Percentiles rank a stretch among this genome's conserved stretches.
Evolutionary conservation across 345 rosid genomes (phyloP).

Genomic region (Linum lewisii): DNA sequence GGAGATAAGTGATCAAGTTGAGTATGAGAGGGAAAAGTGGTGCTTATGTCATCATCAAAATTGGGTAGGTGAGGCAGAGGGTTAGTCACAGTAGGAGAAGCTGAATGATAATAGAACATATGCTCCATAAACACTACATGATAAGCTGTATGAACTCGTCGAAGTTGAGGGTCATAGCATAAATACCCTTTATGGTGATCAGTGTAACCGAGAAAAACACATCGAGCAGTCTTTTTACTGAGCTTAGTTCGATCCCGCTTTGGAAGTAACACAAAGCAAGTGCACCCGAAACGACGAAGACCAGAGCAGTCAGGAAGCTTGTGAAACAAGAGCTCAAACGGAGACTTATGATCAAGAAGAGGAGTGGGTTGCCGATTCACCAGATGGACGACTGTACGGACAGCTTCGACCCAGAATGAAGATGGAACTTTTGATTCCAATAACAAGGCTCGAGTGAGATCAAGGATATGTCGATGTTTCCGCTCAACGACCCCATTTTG

Average conservation of each 20-base stretch:
- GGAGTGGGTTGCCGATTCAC: not conserved
- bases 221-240: not conserved
- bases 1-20: too few species aligned
- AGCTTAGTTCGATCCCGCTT: not conserved
- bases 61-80: too few species aligned
- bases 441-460: constrained; percentile 7
- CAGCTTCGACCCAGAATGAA: constrained; percentile 5
- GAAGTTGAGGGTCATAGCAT: not conserved
- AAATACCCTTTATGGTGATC: not conserved
- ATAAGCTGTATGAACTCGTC: not conserved
- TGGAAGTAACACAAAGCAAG: constrained; percentile 8
- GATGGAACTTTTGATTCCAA: constrained; percentile 4
- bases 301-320: not conserved
- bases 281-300: constrained; percentile 5
- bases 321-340: not conserved
- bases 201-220: constrained; percentile 11
- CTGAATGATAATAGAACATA: too few species aligned
- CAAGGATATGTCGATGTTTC: constrained; percentile 8
- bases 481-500: not conserved
- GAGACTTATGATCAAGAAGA: not conserved
- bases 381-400: constrained; percentile 5
- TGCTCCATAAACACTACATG: too few species aligned
- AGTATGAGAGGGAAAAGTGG: too few species aligned
- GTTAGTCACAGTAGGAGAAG: too few species aligned
- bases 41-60: too few species aligned